phyloP scores from a whole-genome alignment of 1,284 basidiomycete genomes.

The Rhodotorula sp. region DNA sequence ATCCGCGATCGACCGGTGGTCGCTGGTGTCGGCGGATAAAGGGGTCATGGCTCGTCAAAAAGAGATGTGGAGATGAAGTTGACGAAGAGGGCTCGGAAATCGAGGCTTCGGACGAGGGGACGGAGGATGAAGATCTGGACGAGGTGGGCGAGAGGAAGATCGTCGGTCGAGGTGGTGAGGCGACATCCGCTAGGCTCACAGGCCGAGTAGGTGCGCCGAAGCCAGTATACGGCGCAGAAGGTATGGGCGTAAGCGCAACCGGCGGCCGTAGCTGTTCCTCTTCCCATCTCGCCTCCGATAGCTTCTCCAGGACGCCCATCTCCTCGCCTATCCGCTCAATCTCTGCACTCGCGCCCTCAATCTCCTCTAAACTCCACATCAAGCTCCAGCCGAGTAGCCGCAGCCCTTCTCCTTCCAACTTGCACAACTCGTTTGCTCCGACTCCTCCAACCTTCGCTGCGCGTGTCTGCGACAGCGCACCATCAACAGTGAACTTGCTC shows the following conservation, averaged over 20 bases:
- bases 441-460: slow-evolving; percentile 40
- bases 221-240: too few species aligned
- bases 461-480: slow-evolving; percentile 22
- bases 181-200: not conserved
- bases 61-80: not conserved
- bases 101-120: slow-evolving; percentile 1
- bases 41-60: not conserved
- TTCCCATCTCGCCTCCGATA: not conserved
- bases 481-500: slow-evolving; percentile 36
- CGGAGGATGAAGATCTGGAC: not conserved
- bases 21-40: not conserved
- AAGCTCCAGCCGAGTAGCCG: slow-evolving; percentile 31
- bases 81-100: not conserved
- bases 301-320: not conserved
- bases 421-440: slow-evolving; percentile 25
- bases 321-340: slow-evolving; percentile 3
- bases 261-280: not conserved
- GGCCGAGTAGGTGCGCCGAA: not conserved
- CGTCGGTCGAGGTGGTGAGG: not conserved
- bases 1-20: not conserved
- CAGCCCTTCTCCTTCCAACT: slow-evolving; percentile 36
- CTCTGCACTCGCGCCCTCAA: slow-evolving; percentile 14
- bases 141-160: not conserved
- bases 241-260: not conserved
- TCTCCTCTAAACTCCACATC: slow-evolving; percentile 18